Conservation (phyloP, 129 eudicot genomes). For the Pulicaria dysenterica region DNA sequence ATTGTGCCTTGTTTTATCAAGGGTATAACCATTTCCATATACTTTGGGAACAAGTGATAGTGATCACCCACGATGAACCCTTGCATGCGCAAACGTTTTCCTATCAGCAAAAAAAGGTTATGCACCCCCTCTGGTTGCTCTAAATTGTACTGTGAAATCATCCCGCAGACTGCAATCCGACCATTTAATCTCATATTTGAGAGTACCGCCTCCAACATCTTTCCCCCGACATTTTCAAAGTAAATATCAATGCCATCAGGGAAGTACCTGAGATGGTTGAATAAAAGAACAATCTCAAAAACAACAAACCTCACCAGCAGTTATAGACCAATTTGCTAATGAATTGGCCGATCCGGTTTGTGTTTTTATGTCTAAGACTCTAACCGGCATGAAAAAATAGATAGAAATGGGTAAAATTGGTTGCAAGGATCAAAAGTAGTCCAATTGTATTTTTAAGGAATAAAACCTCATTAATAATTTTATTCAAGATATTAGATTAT, state of each 20-base stretch:
- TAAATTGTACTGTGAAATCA: constrained; percentile 42
- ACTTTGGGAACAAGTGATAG: constrained; percentile 36
- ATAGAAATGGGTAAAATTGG: background rate
- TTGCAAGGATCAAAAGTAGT: background rate
- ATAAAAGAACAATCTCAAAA: background rate
- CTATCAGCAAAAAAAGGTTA: constrained; percentile 14
- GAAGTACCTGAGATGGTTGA: background rate
- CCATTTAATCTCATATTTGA: constrained; percentile 40
- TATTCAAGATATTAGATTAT: background rate
- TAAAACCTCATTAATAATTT: background rate
- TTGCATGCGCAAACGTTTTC: constrained; percentile 30
- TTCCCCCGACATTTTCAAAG: constrained; percentile 44
- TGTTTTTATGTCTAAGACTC: no score
- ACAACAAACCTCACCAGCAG: background rate
- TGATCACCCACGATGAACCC: constrained; percentile 26
- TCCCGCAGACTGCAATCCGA: constrained; percentile 35
- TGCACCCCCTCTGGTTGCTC: constrained; percentile 24
- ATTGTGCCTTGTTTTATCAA: constrained; percentile 35
- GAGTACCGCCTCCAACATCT: constrained; percentile 46
- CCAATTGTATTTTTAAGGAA: background rate
- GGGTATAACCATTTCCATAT: constrained; percentile 40
- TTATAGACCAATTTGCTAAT: no score
- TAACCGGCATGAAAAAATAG: no score
- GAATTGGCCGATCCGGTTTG: no score
- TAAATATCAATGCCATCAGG: constrained; percentile 45